Evolutionary conservation across 441 rosid species (phyloP), one percentile per base, ranked within the genome.

Genomic region (Oxalis stricta): DNA sequence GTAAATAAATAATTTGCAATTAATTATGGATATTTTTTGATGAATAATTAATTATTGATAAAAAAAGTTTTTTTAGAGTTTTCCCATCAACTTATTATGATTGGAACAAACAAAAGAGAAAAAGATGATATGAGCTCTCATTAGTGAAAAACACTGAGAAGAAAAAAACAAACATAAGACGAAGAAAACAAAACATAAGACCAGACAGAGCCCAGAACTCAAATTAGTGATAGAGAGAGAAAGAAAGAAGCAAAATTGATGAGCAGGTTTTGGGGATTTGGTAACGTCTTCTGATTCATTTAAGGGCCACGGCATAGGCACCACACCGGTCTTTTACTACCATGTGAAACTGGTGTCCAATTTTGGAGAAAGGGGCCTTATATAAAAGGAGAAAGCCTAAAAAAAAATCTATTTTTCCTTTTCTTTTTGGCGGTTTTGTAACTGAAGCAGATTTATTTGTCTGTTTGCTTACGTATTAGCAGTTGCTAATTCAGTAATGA

Each of bases 391-490:
- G 28, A 52, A 55, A 41, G 50, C 23, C 28, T 46, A 38, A 75
- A n/a, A n/a, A n/a, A n/a, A n/a, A n/a, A n/a, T n/a, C n/a, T n/a
- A n/a, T n/a, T n/a, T n/a, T n/a, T n/a, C n/a, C n/a, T n/a, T n/a
- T n/a, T n/a, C n/a, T n/a, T n/a, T n/a, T n/a, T n/a, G n/a, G 69
- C 48, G 61, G 70, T 67, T 74, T 74, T 68, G 77, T 76, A 67
- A 76, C 84, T 41, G 75, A 72, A 70, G 66, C 57, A 44, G 63
- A 60, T 23, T 23, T 3, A 23, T 7, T 23, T 3, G 5, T 23
- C 3, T 7, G 3, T 3, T 3, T 23, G 7, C 28, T 23, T 23
- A 23, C 28, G n/a, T n/a, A n/a, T n/a, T n/a, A n/a, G n/a, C n/a
- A n/a, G n/a, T n/a, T n/a, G n/a, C n/a, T n/a, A n/a, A n/a, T n/a